Conservation (phyloP, 2,329 filamentous ascomycete species). For the Paramyrothecium sp. region DNA sequence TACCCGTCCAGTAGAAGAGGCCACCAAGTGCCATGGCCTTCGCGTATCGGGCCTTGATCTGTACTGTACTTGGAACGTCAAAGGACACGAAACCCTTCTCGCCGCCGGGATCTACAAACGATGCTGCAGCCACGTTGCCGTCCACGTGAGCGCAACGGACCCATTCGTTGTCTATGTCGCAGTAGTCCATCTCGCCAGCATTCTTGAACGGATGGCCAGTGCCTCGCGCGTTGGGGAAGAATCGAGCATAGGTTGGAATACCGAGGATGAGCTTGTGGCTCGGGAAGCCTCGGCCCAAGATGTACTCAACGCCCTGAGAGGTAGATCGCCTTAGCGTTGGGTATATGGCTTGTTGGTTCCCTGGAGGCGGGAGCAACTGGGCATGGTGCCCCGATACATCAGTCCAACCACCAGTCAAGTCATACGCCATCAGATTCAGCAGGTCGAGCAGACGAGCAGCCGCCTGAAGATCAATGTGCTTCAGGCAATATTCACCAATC, state of each 20-base stretch:
- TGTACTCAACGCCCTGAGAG: conserved; percentile 54
- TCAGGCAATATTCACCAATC: conserved; percentile 60
- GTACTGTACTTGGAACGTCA: conserved; percentile 60
- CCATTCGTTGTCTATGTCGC: conserved; percentile 56
- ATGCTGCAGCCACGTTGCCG: conserved; percentile 52
- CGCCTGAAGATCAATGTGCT: conserved; percentile 54
- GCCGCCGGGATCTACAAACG: conserved; percentile 42
- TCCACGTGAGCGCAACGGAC: conserved; percentile 43
- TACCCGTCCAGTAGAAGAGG: conserved; percentile 69
- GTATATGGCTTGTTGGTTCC: conserved; percentile 16
- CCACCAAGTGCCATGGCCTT: conserved; percentile 55
- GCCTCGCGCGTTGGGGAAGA: conserved; percentile 52
- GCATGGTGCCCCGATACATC: conserved; percentile 62
- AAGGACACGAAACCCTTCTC: conserved; percentile 59
- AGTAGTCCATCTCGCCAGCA: conserved; percentile 59
- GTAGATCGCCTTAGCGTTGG: conserved; percentile 40
- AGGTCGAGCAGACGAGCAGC: conserved; percentile 55
- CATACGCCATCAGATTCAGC: conserved; percentile 69
- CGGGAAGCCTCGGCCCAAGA: conserved; percentile 52
- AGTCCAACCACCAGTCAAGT: conserved; percentile 65
- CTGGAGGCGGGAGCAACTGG: conserved; percentile 50
- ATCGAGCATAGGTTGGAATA: conserved; percentile 61
- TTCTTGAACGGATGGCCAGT: conserved; percentile 51
- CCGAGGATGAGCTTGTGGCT: conserved; percentile 60
- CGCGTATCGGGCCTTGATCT: conserved; percentile 60